Evolutionary conservation across 1,284 basidiomycete genomes (phyloP), one percentile per base, ranked within the genome.

Genomic region (Apiotrichum sp.): DNA sequence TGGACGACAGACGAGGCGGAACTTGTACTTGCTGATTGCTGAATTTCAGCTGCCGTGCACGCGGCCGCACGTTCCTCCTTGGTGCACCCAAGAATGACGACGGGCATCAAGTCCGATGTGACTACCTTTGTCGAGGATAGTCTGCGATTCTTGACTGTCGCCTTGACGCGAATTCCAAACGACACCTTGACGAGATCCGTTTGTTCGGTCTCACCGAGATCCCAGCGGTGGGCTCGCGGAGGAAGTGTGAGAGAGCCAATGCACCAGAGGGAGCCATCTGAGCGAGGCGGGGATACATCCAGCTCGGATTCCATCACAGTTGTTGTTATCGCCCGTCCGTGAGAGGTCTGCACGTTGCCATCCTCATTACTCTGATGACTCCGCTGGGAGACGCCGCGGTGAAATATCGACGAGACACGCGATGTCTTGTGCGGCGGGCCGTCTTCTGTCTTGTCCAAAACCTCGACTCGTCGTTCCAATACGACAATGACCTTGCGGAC

Each of bases 151-250:
- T 69, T 68, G 42, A 72, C 36, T 0, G 57, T 59, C 22, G 69
- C 43, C 44, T 68, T 69, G 13, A 68, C 56, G 32, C 59, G 56
- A 31, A 71, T 59, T 11, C 60, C 54, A 48, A 66, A 74, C 1
- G 64, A 56, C 2, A 72, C 62, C 8, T 53, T 42, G 8, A 66
- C 65, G 2, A 70, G 52, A 22, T 61, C 50, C 3, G 67, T 69
- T 31, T 49, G 53, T 9, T 65, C 52, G 4, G 72, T 68, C 44
- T 72, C 68, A 6, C 70, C 70, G 3, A 65, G 44, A 49, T 69
- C 68, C 72, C 72, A 74, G 8, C 59, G 62, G 4, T 64, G 59
- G 5, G 59, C 51, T 6, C 70, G 60, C 13, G 57, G 56, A 1
- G 72, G 67, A 4, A 73, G 47, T 1, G 48, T 39, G 6, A 70